Conservation (phyloP, 257 asterid species). For the Nicotiana knightiana region DNA sequence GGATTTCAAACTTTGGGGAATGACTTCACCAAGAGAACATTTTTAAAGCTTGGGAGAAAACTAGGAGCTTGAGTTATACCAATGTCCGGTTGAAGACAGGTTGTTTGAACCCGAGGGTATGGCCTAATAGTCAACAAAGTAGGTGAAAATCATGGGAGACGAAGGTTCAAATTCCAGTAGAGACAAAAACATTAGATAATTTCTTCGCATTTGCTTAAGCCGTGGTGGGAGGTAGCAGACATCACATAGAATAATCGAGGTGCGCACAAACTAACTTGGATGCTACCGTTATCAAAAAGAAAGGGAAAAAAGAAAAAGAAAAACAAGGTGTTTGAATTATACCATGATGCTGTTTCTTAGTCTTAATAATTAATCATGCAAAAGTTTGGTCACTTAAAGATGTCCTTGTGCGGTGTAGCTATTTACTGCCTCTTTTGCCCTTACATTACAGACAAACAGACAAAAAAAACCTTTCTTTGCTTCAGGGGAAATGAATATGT, state of each 20-base stretch:
- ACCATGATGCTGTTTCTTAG: not conserved
- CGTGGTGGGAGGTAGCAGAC: not conserved
- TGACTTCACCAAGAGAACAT: not conserved
- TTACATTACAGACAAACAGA: conserved; percentile 36
- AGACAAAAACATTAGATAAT: not conserved
- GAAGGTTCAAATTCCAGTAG: not conserved
- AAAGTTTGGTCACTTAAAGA: conserved; percentile 81
- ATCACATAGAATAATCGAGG: no score
- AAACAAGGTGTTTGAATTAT: not conserved
- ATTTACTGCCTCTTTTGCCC: conserved; percentile 58
- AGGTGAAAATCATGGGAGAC: not conserved
- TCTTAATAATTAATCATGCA: conserved; percentile 35
- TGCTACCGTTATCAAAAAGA: no score
- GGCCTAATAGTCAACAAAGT: not conserved
- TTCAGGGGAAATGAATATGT: conserved; percentile 85
- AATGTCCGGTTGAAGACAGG: not conserved
- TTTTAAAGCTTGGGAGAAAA: not conserved
- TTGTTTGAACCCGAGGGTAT: not conserved
- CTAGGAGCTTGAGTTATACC: not conserved
- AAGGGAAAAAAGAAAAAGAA: not conserved
- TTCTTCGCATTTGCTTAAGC: not conserved
- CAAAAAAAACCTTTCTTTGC: conserved; percentile 53
- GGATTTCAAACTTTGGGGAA: not conserved
- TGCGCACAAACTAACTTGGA: no score
- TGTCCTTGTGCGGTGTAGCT: conserved; percentile 71